A percentile compares a stretch with the other conserved stretches of the same genome.
phyloP scores from a whole-genome alignment of 345 rosid genomes.

The Dovyalis caffra region DNA sequence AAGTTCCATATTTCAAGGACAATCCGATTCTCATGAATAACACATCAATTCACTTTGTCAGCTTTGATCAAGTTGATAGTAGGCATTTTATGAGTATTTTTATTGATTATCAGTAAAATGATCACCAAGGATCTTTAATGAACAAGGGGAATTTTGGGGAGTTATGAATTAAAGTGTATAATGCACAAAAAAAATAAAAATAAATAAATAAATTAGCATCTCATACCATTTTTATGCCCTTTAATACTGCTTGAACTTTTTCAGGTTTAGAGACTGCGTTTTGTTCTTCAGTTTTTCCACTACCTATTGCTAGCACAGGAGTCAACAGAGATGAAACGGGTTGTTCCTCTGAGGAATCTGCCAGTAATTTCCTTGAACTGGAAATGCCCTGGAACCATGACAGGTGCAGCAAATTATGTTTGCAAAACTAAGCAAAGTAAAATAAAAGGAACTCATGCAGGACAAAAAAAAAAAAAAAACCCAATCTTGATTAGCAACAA shows the following conservation, averaged over 20 bases:
- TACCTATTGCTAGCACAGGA: slow-evolving; percentile 47
- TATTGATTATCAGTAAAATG: background rate
- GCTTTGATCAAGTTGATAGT: background rate
- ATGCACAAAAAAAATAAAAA: background rate
- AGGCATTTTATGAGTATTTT: background rate
- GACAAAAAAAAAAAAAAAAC: slow-evolving; percentile 8
- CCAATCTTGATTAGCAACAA: background rate
- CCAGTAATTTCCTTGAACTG: slow-evolving; percentile 59
- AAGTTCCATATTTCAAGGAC: background rate
- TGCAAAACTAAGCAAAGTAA: background rate
- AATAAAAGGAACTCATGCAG: background rate
- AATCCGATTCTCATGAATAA: background rate
- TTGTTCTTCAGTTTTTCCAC: slow-evolving; percentile 64
- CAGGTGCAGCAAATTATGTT: background rate
- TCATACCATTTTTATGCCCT: slow-evolving; percentile 82
- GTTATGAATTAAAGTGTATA: background rate
- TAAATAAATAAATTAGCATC: too few relatives aligned
- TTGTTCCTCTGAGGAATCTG: slow-evolving; percentile 49
- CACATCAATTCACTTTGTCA: background rate
- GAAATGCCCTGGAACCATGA: slow-evolving; percentile 57
- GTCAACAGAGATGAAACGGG: slow-evolving; percentile 79
- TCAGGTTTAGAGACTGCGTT: slow-evolving; percentile 56
- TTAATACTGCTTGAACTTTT: slow-evolving; percentile 77
- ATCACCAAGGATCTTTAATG: background rate
- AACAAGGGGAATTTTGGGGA: background rate